Evolutionary conservation across 2,329 filamentous ascomycete species (phyloP).

Genomic region (Curvularia sp.): DNA sequence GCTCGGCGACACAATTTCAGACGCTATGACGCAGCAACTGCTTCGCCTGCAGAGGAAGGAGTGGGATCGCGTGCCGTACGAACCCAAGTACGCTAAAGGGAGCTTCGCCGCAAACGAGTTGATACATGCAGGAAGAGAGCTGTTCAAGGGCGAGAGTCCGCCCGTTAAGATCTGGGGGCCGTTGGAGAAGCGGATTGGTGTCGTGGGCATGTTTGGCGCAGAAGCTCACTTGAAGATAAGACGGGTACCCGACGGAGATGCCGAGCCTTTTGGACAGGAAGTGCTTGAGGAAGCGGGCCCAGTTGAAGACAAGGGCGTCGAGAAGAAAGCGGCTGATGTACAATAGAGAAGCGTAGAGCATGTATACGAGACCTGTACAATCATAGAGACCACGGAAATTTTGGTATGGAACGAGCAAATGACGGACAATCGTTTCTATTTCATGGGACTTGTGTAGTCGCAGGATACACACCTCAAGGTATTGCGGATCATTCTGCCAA

Average conservation of each 20-base stretch:
- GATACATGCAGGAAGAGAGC: constrained; percentile 41
- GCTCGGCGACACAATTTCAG: constrained; percentile 29
- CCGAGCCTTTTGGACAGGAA: constrained; percentile 31
- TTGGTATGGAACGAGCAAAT: not conserved
- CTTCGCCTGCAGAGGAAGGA: constrained; percentile 45
- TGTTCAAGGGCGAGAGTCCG: constrained; percentile 44
- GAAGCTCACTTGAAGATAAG: constrained; percentile 37
- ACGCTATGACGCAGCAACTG: constrained; percentile 45
- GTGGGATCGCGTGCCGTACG: constrained; percentile 47
- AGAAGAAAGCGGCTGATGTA: constrained; percentile 12
- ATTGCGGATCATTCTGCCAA: not conserved
- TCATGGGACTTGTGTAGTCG: not conserved
- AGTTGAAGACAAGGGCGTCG: constrained; percentile 3
- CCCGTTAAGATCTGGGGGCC: constrained; percentile 40
- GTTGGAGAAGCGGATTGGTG: constrained; percentile 41
- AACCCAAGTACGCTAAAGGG: constrained; percentile 47
- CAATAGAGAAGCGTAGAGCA: constrained; percentile 14
- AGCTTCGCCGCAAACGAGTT: constrained; percentile 43
- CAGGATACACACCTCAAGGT: not conserved
- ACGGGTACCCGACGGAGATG: constrained; percentile 34
- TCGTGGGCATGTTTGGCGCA: constrained; percentile 47
- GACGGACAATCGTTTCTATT: not conserved
- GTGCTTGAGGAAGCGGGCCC: constrained; percentile 5
- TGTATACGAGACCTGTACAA: constrained; percentile 20
- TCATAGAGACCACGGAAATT: not conserved